Percentiles rank a stretch among this genome's conserved stretches.
These are phyloP conservation scores for Cenchrus americanus DNA, from an alignment of 176 grass and related monocot species.

Conservation along the genomic window DNA sequence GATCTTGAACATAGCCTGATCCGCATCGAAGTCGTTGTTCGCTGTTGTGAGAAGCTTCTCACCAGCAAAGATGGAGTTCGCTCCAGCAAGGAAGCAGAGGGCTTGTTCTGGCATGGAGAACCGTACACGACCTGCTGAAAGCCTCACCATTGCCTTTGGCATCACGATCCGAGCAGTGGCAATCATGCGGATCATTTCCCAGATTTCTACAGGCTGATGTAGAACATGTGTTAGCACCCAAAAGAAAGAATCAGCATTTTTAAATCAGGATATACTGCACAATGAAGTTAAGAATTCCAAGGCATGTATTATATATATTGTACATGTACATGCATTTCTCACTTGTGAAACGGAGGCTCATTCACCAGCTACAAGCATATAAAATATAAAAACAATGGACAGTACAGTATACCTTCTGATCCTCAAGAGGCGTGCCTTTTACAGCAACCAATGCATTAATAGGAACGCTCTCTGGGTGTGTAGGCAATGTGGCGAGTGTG, in stretches of 20 bases:
- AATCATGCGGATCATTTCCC: slow-evolving; percentile 99
- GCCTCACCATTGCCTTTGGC: slow-evolving; percentile 95
- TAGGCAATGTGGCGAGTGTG: slow-evolving; percentile 82
- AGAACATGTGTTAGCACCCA: slow-evolving; percentile 30
- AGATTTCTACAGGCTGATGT: slow-evolving; percentile 88
- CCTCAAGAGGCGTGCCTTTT: slow-evolving; percentile 94
- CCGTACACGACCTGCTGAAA: slow-evolving; percentile 86
- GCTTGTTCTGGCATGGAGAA: slow-evolving; percentile 96
- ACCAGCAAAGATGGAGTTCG: slow-evolving; percentile 90
- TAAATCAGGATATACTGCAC: neutral
- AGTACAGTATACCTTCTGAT: slow-evolving; percentile 76
- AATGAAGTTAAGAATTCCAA: neutral
- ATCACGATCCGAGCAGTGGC: slow-evolving; percentile 87
- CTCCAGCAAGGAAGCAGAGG: slow-evolving; percentile 87
- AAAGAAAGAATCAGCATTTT: neutral
- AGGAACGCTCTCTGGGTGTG: slow-evolving; percentile 93
- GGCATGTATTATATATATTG: neutral
- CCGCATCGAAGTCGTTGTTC: slow-evolving; percentile 83
- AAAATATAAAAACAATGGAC: neutral
- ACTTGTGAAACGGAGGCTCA: neutral
- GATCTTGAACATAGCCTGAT: slow-evolving; percentile 95
- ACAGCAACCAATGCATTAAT: slow-evolving; percentile 96
- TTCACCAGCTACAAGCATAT: neutral
- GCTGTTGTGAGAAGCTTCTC: slow-evolving; percentile 82
- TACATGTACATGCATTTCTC: neutral